Conservation (phyloP, 305 asterid species). For the Salvia sclarea region DNA sequence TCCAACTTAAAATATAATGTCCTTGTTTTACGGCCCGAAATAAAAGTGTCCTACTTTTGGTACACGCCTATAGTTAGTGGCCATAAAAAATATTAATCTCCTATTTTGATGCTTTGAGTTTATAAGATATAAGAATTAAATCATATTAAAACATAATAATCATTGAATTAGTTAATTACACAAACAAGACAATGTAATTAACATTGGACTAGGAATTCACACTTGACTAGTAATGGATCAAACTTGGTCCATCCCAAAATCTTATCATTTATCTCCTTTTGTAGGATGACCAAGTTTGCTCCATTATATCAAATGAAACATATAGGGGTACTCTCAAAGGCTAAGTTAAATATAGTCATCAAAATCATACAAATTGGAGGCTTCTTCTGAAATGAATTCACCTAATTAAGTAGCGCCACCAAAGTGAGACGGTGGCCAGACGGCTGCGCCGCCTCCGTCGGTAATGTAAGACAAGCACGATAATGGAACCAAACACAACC, state of each 20-base stretch:
- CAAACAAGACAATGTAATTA: conserved; percentile 27
- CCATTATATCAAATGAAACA: conserved; percentile 43
- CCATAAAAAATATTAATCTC: too few relatives aligned
- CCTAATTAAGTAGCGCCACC: conserved; percentile 54
- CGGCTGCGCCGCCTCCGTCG: conserved; percentile 56
- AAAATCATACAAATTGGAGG: conserved; percentile 17
- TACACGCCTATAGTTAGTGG: too few relatives aligned
- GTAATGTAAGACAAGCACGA: conserved; percentile 72
- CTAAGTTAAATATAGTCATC: conserved; percentile 29
- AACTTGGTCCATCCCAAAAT: conserved; percentile 65
- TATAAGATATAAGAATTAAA: too few relatives aligned
- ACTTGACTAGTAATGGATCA: conserved; percentile 57
- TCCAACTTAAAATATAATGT: too few relatives aligned
- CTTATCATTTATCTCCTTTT: conserved; percentile 16
- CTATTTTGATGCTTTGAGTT: too few relatives aligned
- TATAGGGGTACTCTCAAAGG: conserved; percentile 1
- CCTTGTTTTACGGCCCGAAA: too few relatives aligned
- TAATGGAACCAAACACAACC: conserved; percentile 79
- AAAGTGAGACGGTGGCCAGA: conserved; percentile 76
- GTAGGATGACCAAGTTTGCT: conserved; percentile 73
- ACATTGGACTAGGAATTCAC: conserved; percentile 28
- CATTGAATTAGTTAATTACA: conserved; percentile 25
- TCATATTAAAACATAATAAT: too few relatives aligned
- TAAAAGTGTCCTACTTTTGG: too few relatives aligned
- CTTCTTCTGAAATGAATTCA: background rate